Base-by-base conservation (phyloP, 805 yeast genomes). In the Metschnikowia anglica region DNA sequence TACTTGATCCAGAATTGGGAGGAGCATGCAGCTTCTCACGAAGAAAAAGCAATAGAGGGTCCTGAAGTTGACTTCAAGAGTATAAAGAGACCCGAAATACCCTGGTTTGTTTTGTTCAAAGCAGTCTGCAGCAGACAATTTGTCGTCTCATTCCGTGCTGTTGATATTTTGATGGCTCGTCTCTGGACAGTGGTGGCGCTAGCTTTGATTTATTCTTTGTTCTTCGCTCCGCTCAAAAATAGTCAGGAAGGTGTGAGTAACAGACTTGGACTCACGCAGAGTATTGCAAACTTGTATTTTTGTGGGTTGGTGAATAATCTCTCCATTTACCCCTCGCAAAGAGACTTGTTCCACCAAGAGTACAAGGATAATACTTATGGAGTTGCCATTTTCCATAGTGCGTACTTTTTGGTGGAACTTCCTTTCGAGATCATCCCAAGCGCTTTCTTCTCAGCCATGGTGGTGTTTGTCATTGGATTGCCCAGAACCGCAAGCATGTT, bases 281-380 rank as follows among this genome's bases (percentile, higher is more conserved):
- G 85, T 55, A 74, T 83, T 3, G 67, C 83, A 17, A 80, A 88
- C 23, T 59, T 88, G 39, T 88, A 84, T 56, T 88, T 81, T 59
- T 80, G 81, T 36, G 96, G 96, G 0, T 77, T 88, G 74, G 72
- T 88, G 42, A 85, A 83, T 54, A 88, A 87, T 60, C 69, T 88
- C 56, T 77, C 90, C 1, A 72, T 85, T 12, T 88, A 83, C 57
- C 95, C 96, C 2, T 61, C 65, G 11, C 93, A 87, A 53, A 68
- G 90, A 47, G 75, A 82, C 51, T 76, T 82, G 34, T 88, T 88
- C 57, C 87, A 85, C 59, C 85, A 84, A 46, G 96, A 88, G 54
- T 80, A 80, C 52, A 76, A 75, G 47, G 96, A 88, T 56, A 80
- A 79, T 19, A 77, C 85, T 6, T 84, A 86, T 53, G 83, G 85